phyloP scores from a whole-genome alignment of 176 grass and related monocot genomes.

The Coix lacrymajobi region DNA sequence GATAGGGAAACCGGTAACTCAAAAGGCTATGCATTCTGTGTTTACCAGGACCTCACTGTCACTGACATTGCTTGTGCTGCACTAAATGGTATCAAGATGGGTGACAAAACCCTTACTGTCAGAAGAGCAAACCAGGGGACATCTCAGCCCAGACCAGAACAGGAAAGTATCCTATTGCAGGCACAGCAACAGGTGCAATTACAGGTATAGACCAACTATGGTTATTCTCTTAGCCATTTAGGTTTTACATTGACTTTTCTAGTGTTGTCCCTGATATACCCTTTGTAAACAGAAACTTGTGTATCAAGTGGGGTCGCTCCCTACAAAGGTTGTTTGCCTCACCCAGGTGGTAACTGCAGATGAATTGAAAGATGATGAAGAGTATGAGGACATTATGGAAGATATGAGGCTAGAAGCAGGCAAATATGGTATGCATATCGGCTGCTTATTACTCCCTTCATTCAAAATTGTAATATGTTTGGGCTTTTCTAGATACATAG shows the following conservation, averaged over 20 bases:
- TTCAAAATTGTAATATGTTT: background rate
- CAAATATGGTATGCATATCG: constrained; percentile 77
- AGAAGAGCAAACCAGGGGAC: constrained; percentile 91
- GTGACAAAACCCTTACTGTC: constrained; percentile 97
- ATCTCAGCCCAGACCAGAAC: constrained; percentile 82
- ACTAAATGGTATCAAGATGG: constrained; percentile 99
- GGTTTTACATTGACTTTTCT: background rate
- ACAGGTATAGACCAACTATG: constrained; percentile 52
- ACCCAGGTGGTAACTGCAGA: constrained; percentile 75
- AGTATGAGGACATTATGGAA: constrained; percentile 95
- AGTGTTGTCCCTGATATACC: background rate
- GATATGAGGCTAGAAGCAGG: constrained; percentile 92
- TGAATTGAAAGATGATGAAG: constrained; percentile 91
- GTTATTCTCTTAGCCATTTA: background rate
- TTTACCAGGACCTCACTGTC: constrained; percentile 87
- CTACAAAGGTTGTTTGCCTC: constrained; percentile 87
- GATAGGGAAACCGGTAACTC: constrained; percentile 98
- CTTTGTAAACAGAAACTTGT: constrained; percentile 79
- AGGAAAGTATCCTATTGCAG: constrained; percentile 89
- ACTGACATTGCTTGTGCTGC: constrained; percentile 97
- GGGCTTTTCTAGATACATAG: background rate
- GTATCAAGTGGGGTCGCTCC: constrained; percentile 79
- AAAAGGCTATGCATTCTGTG: constrained; percentile 96
- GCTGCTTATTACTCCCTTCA: background rate
- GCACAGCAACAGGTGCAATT: constrained; percentile 96